Percentiles rank a stretch among this genome's conserved stretches.
Evolutionary conservation across 148 eudicot genomes (phyloP).

Genomic region (Salicornia ramosissima): DNA sequence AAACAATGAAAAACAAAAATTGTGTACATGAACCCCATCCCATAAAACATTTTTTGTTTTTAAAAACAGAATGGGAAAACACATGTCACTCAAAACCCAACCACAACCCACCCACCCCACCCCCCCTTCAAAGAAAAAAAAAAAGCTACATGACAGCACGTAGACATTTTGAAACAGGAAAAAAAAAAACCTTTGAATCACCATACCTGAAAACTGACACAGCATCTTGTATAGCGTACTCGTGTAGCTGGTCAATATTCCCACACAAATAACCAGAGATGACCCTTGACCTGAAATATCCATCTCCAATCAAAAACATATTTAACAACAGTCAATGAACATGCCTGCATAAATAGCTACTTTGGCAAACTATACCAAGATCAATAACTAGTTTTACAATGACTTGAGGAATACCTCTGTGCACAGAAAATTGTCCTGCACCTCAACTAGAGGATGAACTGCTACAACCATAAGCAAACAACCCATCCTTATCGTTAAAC

Average conservation of each 20-base stretch:
- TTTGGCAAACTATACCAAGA: not conserved
- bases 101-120: too few species aligned
- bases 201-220: conserved; percentile 73
- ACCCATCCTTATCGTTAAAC: too few species aligned
- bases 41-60: too few species aligned
- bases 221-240: conserved; percentile 84
- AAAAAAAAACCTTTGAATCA: not conserved
- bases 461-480: too few species aligned
- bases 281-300: conserved; percentile 88
- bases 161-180: not conserved
- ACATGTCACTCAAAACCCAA: too few species aligned
- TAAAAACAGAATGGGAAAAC: too few species aligned
- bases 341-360: not conserved
- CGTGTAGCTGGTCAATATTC: conserved; percentile 88
- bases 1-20: too few species aligned
- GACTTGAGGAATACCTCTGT: not conserved
- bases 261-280: conserved; percentile 83
- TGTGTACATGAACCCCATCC: too few species aligned
- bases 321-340: not conserved
- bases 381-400: conserved; percentile 3
- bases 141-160: not conserved
- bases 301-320: conserved; percentile 17
- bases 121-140: too few species aligned
- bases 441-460: not conserved
- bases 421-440: not conserved